Base-by-base conservation (phyloP, 805 yeast genomes). In the Jamesozyma lodderae region DNA sequence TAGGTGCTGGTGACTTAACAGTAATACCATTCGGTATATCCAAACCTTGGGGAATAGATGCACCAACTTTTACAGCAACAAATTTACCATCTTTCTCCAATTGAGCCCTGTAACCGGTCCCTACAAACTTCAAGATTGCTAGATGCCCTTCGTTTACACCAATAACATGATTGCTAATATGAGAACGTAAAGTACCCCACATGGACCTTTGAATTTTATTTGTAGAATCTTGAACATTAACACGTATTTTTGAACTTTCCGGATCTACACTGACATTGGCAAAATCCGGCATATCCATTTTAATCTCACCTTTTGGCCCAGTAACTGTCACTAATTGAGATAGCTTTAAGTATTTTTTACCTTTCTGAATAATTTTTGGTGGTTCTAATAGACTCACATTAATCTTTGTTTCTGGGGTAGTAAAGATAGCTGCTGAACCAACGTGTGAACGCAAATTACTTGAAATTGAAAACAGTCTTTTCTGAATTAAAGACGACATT, bases 101-200 rank as follows among this genome's bases (percentile, higher is more conserved):
- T 43, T 75, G 70, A 2, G 94, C 95, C 63, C 97, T 79, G 72
- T 83, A 92, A 59, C 99, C 99, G 10, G 97, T 90, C 47, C 99
- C 99, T 14, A 86, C 94, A 48, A 92, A 80, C 62, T 78, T 83
- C 46, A 92, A 70, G 40, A 88, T 81, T 19, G 92, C 77, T 44
- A 86, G 63, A 59, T 92, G 97, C 11, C 97, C 97, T 51, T 88
- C 97, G 29, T 86, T 77, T 28, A 87, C 94, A 37, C 99, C 99
- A 26, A 74, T 67, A 21, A 90, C 70, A 48, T 81, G 74, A 63
- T 90, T 90, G 52, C 78, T 75, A 34, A 92, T 59, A 41, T 80
- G 68, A 0, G 94, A 72, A 57, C 98, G 75, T 37, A 81, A 72
- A 6, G 97, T 92, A 14, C 98, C 99, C 97, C 97, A 92, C 74